Conservation (phyloP, 106 monocot genomes). For the Hemerocallis citrina region DNA sequence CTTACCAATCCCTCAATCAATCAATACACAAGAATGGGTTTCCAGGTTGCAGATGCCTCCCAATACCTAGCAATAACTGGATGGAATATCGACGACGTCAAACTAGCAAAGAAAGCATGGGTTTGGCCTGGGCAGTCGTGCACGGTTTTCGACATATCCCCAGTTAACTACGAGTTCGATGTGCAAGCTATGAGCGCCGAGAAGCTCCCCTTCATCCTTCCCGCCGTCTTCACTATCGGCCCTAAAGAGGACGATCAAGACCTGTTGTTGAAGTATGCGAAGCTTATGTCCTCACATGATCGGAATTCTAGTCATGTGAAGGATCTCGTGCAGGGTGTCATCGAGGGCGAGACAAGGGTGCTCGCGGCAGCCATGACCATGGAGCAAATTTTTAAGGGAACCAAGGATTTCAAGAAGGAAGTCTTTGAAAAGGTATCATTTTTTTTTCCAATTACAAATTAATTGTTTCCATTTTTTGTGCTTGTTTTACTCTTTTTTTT, state of each 20-base stretch:
- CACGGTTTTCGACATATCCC: constrained; percentile 11
- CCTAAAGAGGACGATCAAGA: constrained; percentile 10
- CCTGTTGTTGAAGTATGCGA: constrained; percentile 18
- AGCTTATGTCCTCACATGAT: constrained; percentile 22
- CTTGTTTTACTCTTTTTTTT: neutral
- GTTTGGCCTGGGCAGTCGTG: constrained; percentile 14
- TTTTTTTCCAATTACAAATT: neutral
- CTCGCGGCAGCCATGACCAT: constrained; percentile 32
- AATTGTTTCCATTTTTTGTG: neutral
- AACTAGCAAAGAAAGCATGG: constrained; percentile 23
- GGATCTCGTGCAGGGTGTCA: constrained; percentile 23
- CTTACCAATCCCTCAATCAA: no score
- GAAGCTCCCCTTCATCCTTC: constrained; percentile 29
- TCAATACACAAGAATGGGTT: neutral
- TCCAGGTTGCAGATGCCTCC: constrained; percentile 15
- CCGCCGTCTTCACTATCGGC: constrained; percentile 31
- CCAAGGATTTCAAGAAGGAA: constrained; percentile 24
- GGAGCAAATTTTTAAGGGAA: constrained; percentile 32
- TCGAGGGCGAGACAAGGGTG: constrained; percentile 26
- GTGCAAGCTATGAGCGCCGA: constrained; percentile 36
- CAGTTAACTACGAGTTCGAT: constrained; percentile 31
- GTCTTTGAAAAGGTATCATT: constrained; percentile 16
- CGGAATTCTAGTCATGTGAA: constrained; percentile 20
- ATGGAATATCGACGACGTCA: constrained; percentile 4
- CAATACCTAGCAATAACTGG: constrained; percentile 27